Evolutionary conservation across 1,284 basidiomycete species (phyloP).

Genomic region (Ustilago loliicola): DNA sequence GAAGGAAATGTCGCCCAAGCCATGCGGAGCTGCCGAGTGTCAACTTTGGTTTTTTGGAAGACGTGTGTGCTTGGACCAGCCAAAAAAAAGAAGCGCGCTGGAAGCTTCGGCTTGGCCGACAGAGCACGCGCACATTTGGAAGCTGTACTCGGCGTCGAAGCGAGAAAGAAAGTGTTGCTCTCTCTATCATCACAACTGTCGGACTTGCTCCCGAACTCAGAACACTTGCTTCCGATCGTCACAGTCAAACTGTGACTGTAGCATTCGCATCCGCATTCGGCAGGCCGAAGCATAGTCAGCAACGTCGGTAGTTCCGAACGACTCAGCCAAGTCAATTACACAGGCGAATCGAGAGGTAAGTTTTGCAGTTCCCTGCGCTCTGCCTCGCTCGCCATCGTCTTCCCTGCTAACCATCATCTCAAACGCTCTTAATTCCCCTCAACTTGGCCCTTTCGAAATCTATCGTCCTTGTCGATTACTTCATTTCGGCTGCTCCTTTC

Average conservation of each 20-base stretch:
- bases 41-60: slow-evolving; percentile 5
- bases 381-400: neutral
- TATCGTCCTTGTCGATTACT: neutral
- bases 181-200: slow-evolving; percentile 9
- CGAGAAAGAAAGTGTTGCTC: slow-evolving; percentile 11
- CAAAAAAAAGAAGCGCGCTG: slow-evolving; percentile 12
- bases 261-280: neutral
- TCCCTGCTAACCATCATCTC: slow-evolving; percentile 12
- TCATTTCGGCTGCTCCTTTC: neutral
- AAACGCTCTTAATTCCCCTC: neutral
- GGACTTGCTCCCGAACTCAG: neutral
- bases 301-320: neutral
- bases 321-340: neutral
- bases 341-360: neutral
- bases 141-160: slow-evolving; percentile 12
- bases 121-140: slow-evolving; percentile 1
- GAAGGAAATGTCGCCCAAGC: neutral
- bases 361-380: neutral
- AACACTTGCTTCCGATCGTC: neutral
- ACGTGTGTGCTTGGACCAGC: slow-evolving; percentile 23
- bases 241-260: slow-evolving; percentile 5
- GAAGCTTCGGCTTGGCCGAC: slow-evolving; percentile 13
- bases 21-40: slow-evolving; percentile 1
- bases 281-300: slow-evolving; percentile 7
- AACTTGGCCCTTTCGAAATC: neutral